phyloP scores from a whole-genome alignment of 2,329 filamentous ascomycete genomes.

The Curvularia eragrostidis region DNA sequence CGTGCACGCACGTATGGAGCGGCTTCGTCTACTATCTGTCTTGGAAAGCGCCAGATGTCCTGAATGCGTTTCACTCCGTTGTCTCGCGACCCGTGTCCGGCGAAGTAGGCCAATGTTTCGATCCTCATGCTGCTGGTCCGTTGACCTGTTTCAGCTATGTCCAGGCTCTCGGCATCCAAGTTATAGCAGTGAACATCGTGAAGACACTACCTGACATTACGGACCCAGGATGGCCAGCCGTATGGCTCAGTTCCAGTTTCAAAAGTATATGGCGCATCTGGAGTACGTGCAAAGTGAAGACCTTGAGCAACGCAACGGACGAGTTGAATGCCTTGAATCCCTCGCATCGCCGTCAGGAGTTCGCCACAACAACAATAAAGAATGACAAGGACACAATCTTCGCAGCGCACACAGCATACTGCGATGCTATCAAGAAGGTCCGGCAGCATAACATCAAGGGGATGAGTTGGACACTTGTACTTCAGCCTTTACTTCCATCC shows the following conservation, averaged over 20 bases:
- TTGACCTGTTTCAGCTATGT: slow-evolving; percentile 64
- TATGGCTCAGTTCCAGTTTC: slow-evolving; percentile 44
- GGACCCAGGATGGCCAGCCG: slow-evolving; percentile 39
- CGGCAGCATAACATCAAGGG: slow-evolving; percentile 31
- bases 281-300: slow-evolving; percentile 45
- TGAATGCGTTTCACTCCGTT: slow-evolving; percentile 19
- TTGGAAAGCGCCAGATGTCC: slow-evolving; percentile 17
- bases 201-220: slow-evolving; percentile 46
- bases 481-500: slow-evolving; percentile 26
- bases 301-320: slow-evolving; percentile 43
- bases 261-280: slow-evolving; percentile 42
- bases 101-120: slow-evolving; percentile 20
- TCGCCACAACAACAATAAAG: slow-evolving; percentile 48
- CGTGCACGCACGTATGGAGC: slow-evolving; percentile 42
- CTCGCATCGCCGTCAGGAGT: slow-evolving; percentile 33
- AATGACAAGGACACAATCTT: slow-evolving; percentile 43
- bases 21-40: slow-evolving; percentile 35
- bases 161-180: slow-evolving; percentile 63
- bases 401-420: slow-evolving; percentile 38
- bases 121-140: slow-evolving; percentile 55
- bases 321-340: slow-evolving; percentile 37
- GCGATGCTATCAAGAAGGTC: slow-evolving; percentile 34
- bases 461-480: slow-evolving; percentile 43
- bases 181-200: slow-evolving; percentile 53
- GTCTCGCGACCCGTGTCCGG: slow-evolving; percentile 12